A percentile compares a stretch with the other conserved stretches of the same genome.
phyloP scores from a whole-genome alignment of 495 filamentous ascomycete genomes.

The Aspergillus steynii region DNA sequence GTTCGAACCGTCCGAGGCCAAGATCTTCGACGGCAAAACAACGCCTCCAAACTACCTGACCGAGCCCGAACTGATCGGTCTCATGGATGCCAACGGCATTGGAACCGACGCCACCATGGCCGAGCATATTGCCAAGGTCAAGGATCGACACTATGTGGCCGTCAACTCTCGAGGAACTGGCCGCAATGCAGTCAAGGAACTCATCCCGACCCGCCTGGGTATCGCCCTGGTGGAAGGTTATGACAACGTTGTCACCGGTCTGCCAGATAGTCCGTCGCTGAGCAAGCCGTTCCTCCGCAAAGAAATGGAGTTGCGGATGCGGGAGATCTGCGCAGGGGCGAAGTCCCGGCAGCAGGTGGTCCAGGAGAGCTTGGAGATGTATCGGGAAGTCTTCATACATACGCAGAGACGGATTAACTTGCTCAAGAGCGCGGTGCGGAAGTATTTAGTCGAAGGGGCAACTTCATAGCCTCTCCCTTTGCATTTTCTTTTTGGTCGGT shows the following conservation, averaged over 20 bases:
- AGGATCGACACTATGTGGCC: slow-evolving; percentile 80
- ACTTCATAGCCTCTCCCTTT: slow-evolving; percentile 12
- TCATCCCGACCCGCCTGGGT: slow-evolving; percentile 87
- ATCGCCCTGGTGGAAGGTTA: slow-evolving; percentile 92
- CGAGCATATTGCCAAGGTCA: slow-evolving; percentile 94
- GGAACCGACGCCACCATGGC: slow-evolving; percentile 99
- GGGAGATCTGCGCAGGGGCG: slow-evolving; percentile 88
- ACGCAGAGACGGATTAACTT: slow-evolving; percentile 71
- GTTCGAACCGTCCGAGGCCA: slow-evolving; percentile 87
- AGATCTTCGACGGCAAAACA: slow-evolving; percentile 86
- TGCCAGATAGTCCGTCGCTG: slow-evolving; percentile 74
- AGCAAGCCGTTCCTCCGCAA: slow-evolving; percentile 97
- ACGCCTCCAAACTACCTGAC: slow-evolving; percentile 82
- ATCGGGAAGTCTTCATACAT: slow-evolving; percentile 78
- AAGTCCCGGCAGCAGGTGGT: slow-evolving; percentile 72
- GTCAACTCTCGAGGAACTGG: slow-evolving; percentile 57
- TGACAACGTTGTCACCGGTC: slow-evolving; percentile 71
- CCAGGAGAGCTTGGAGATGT: slow-evolving; percentile 77
- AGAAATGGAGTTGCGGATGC: slow-evolving; percentile 96
- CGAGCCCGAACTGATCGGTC: slow-evolving; percentile 92
- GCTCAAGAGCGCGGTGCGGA: slow-evolving; percentile 62
- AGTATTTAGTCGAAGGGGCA: slow-evolving; percentile 45
- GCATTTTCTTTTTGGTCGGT: neutral
- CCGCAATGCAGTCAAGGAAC: slow-evolving; percentile 68
- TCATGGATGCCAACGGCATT: slow-evolving; percentile 99